These are phyloP conservation scores for Phytophthora colocasiae DNA, from an alignment of 352 stramenopile species.

Conservation along the genomic window DNA sequence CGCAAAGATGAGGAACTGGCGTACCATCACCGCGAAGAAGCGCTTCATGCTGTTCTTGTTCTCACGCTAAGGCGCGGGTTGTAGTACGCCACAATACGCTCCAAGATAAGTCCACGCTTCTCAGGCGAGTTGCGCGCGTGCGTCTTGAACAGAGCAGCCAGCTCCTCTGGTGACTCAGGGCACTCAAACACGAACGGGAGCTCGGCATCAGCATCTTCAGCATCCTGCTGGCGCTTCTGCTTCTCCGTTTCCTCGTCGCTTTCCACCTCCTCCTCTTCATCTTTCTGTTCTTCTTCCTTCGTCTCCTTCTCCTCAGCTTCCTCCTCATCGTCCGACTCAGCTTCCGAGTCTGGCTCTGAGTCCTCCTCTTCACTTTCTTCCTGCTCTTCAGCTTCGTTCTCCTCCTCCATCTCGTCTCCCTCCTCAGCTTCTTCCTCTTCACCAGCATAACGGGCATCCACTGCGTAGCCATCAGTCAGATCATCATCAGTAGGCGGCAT, in stretches of 20 bases:
- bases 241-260: conserved; percentile 87
- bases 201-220: conserved; percentile 67
- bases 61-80: conserved; percentile 93
- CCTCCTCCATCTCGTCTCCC: conserved; percentile 61
- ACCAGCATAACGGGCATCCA: conserved; percentile 65
- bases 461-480: conserved; percentile 86
- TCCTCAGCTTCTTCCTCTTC: conserved; percentile 63
- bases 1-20: conserved; percentile 93
- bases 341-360: conserved; percentile 50
- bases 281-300: conserved; percentile 52
- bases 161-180: conserved; percentile 90
- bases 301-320: conserved; percentile 43
- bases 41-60: conserved; percentile 97
- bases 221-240: conserved; percentile 61
- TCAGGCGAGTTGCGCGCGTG: conserved; percentile 84
- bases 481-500: conserved; percentile 91
- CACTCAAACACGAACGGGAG: conserved; percentile 97
- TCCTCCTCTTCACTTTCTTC: conserved; percentile 55
- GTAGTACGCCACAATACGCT: conserved; percentile 94
- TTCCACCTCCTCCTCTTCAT: conserved; percentile 44
- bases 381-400: conserved; percentile 57
- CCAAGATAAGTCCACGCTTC: conserved; percentile 88
- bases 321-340: conserved; percentile 54
- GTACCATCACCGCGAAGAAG: conserved; percentile 95
- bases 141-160: conserved; percentile 90